These are phyloP conservation scores for Tricholoma flavovirens DNA, from an alignment of 768 basidiomycete genomes.

Conservation along the genomic window DNA sequence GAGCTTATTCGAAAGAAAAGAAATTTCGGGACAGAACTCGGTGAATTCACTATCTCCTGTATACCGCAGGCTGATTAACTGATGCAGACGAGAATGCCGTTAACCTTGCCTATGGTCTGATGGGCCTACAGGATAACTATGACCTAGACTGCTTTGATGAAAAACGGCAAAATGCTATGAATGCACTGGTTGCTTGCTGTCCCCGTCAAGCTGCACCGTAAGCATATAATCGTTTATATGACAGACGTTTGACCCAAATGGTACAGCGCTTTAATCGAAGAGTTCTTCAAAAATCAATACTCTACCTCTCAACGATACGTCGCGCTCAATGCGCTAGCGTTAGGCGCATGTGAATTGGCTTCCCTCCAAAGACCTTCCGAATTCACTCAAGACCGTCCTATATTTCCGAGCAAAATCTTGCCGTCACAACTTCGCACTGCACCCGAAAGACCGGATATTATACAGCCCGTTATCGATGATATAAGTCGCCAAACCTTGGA, in stretches of 20 bases:
- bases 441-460: constrained; percentile 31
- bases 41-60: constrained; percentile 31
- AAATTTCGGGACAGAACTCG: constrained; percentile 82
- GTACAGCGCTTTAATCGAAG: constrained; percentile 73
- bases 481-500: constrained; percentile 62
- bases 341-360: constrained; percentile 81
- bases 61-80: neutral
- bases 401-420: constrained; percentile 80
- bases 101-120: constrained; percentile 66
- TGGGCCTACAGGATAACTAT: constrained; percentile 77
- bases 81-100: constrained; percentile 82
- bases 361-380: constrained; percentile 34
- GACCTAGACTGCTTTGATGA: constrained; percentile 75
- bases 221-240: constrained; percentile 26
- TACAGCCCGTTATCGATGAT: constrained; percentile 56
- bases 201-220: constrained; percentile 80
- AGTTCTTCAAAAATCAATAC: constrained; percentile 93
- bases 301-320: constrained; percentile 80
- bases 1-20: constrained; percentile 79
- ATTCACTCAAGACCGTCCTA: constrained; percentile 25
- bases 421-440: constrained; percentile 65
- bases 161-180: constrained; percentile 70
- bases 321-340: constrained; percentile 80
- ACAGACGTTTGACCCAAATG: neutral
- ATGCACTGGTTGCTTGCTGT: constrained; percentile 73